Conservation (phyloP, 2,329 filamentous ascomycete genomes). For the Hyphodiscus sp. region DNA sequence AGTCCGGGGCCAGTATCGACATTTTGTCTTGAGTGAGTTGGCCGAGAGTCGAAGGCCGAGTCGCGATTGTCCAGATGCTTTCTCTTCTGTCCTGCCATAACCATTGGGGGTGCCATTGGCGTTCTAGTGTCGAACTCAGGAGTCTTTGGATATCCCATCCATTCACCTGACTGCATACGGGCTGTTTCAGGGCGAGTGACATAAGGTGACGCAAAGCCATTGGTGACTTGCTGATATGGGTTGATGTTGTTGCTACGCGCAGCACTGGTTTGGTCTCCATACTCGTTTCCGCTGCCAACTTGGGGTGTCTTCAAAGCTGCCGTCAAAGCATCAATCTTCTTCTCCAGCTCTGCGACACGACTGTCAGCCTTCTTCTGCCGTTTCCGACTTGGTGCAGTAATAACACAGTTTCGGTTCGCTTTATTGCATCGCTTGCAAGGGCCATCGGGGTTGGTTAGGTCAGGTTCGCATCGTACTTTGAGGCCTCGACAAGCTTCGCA, state of each 20-base stretch:
- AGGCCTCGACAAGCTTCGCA: conserved; percentile 37
- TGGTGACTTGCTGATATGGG: conserved; percentile 30
- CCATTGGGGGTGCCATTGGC: conserved; percentile 26
- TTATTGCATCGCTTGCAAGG: conserved; percentile 36
- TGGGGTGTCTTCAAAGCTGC: conserved; percentile 28
- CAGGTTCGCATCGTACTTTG: conserved; percentile 37
- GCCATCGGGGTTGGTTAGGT: conserved; percentile 28
- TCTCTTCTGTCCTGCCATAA: conserved; percentile 30
- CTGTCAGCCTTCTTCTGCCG: conserved; percentile 39
- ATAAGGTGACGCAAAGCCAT: conserved; percentile 24
- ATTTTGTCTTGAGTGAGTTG: conserved; percentile 2
- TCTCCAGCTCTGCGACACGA: conserved; percentile 38
- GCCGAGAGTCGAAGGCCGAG: conserved; percentile 2
- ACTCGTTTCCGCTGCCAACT: conserved; percentile 5
- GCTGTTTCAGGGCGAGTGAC: conserved; percentile 13
- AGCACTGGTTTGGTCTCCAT: conserved; percentile 4
- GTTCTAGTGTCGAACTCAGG: conserved; percentile 21
- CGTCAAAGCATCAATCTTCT: conserved; percentile 36
- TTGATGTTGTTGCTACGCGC: conserved; percentile 7
- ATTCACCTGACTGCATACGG: conserved; percentile 18
- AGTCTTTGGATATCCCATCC: conserved; percentile 21
- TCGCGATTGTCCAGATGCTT: conserved; percentile 25
- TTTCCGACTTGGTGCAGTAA: conserved; percentile 36
- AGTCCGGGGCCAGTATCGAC: conserved; percentile 1
- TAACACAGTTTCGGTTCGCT: conserved; percentile 33